Base-by-base conservation (phyloP, 2,329 filamentous ascomycete genomes). In the Domatiomyces globalis region DNA sequence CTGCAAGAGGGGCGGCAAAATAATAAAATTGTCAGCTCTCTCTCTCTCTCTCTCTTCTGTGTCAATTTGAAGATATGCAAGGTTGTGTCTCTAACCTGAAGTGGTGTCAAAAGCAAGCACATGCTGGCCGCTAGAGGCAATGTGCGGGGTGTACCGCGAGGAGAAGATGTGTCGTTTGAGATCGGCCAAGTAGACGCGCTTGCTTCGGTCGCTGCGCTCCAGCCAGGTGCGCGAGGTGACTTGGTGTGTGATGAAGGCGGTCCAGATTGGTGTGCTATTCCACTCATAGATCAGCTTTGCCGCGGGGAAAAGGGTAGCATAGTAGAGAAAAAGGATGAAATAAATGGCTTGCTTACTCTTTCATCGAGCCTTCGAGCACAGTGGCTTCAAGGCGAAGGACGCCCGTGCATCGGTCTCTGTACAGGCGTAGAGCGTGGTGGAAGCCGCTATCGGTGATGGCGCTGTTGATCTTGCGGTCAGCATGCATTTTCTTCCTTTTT, bases 401-500 rank as follows among this genome's bases (percentile, higher is more conserved):
- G 9, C 72, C 70, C 1, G 75, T 75, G 19, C 70, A 65, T 15
- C 58, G 63, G 52, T 81, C 78, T 43, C 67, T 65, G 58, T 72
- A 78, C 12, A 82, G 65, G 10, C 77, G 74, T 49, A 81, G 66
- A 1, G 72, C 74, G 56, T 80, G 77, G 1, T 70, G 66, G 56
- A 72, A 77, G 12, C 66, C 63, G 43, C 72, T 71, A 48, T 80
- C 75, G 25, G 69, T 60, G 33, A 80, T 78, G 54, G 71, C 65
- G 4, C 76, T 76, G 49, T n/a, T 61, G 8, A 33, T 10, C 19
- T 4, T 20, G 18, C 18, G 4, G 43, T 45, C 18, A 45, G 19
- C 19, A 81, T 95, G 70, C 76, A n/a, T 96, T 9, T 98, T 96
- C 70, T 96, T 96, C 71, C 73, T 96, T 18, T 96, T 96, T 65